Base-by-base conservation (phyloP, 2,329 filamentous ascomycete species). In the Venturia aucupariae region DNA sequence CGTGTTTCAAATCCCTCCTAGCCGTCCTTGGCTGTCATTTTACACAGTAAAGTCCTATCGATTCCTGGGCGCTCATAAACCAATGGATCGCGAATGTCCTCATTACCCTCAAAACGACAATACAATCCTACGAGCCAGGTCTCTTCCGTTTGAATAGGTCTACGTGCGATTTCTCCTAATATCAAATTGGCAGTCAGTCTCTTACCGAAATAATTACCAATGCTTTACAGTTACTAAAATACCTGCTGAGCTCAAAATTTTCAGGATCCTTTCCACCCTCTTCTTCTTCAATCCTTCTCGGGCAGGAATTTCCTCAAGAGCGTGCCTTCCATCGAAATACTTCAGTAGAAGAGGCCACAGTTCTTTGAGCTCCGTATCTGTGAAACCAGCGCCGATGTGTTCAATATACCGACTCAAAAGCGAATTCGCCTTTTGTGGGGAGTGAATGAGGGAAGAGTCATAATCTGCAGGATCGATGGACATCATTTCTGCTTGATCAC, bases 221-320 rank as follows among this genome's bases (percentile, higher is more conserved):
- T 76, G 75, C 67, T 76, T 70, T 30, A 77, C 73, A 66, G 72
- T 71, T 42, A 75, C 73, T 65, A 78, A 72, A 74, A 87, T 84
- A 71, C 90, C 88, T 67, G 87, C 78, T 59, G 84, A 82, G 79
- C 89, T 92, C 17, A 91, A 82, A 69, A 90, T 87, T 51, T 72
- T 77, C 39, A 85, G 74, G 65, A 84, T 69, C 67, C 77, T 75
- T 76, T 78, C 79, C 3, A 85, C 81, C 51, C 78, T 73, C 76
- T 93, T 95, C 65, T 91, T 82, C 79, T 94, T 96, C 78, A 95
- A 83, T 6, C 90, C 89, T 76, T 97, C 91, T 65, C 88, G 83
- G n/a, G 94, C 79, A 1, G 89, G 85, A 68, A 99, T 89, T 69
- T 92, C 87, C 77, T 99, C 94, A 66, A 97, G 80, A 2, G 92